Conservation (phyloP, 2,329 filamentous ascomycete species). For the Arthrobotrys iridis region DNA sequence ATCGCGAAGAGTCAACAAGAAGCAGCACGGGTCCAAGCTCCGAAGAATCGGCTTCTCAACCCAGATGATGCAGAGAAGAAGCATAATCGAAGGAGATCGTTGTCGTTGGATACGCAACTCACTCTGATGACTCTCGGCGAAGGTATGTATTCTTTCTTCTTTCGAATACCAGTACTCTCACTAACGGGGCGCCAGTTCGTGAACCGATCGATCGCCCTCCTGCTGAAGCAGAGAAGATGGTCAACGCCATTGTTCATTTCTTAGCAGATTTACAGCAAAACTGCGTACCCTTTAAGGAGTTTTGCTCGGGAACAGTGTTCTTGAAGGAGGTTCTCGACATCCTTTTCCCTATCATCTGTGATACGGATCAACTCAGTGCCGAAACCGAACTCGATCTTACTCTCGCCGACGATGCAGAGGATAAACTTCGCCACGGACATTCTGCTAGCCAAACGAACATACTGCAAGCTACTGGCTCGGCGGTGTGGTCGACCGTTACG, state of each 20-base stretch:
- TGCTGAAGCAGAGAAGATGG: slow-evolving; percentile 70
- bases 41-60: slow-evolving; percentile 38
- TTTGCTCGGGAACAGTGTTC: slow-evolving; percentile 81
- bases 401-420: slow-evolving; percentile 77
- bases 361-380: slow-evolving; percentile 81
- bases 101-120: slow-evolving; percentile 57
- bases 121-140: slow-evolving; percentile 49
- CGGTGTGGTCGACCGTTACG: slow-evolving; percentile 51
- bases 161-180: not conserved
- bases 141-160: slow-evolving; percentile 41
- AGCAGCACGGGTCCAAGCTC: slow-evolving; percentile 34
- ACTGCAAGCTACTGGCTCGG: slow-evolving; percentile 49
- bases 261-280: slow-evolving; percentile 79
- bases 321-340: slow-evolving; percentile 79
- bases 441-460: slow-evolving; percentile 64
- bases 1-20: slow-evolving; percentile 72
- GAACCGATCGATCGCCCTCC: slow-evolving; percentile 32
- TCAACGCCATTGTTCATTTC: slow-evolving; percentile 82
- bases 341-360: slow-evolving; percentile 87
- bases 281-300: slow-evolving; percentile 82
- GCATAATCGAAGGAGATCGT: slow-evolving; percentile 51
- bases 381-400: slow-evolving; percentile 86
- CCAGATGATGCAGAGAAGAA: slow-evolving; percentile 49
- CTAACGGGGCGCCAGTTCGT: slow-evolving; percentile 21
- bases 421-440: slow-evolving; percentile 69